Conservation (phyloP, 768 basidiomycete genomes). For the Termitomyces sp. region DNA sequence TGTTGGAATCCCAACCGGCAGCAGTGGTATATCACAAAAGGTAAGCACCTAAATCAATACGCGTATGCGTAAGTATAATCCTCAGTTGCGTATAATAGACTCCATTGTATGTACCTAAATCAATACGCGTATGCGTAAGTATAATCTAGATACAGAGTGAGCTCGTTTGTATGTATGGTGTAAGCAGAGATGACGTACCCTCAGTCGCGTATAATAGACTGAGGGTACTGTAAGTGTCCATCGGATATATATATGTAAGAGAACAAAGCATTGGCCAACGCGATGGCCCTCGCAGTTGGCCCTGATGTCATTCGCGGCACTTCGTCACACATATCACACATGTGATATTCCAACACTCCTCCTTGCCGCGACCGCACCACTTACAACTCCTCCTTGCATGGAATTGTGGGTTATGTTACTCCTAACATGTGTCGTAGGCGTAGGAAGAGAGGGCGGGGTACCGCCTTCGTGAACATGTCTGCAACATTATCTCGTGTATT, state of each 20-base stretch:
- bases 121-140: background rate
- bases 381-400: background rate
- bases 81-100: too few relatives aligned
- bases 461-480: background rate
- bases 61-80: too few relatives aligned
- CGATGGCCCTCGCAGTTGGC: too few relatives aligned
- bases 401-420: background rate
- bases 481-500: background rate
- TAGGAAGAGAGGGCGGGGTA: background rate
- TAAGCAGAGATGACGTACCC: too few relatives aligned
- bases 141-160: background rate
- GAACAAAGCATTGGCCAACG: background rate
- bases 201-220: too few relatives aligned
- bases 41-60: too few relatives aligned
- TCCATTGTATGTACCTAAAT: background rate
- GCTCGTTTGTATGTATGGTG: background rate
- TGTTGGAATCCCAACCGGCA: too few relatives aligned
- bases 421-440: background rate
- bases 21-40: too few relatives aligned
- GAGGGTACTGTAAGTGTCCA: too few relatives aligned
- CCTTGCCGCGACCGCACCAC: too few relatives aligned
- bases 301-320: too few relatives aligned
- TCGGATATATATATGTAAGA: background rate
- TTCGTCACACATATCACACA: too few relatives aligned
- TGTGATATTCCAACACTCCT: background rate